A percentile compares a stretch with the other conserved stretches of the same genome.
Evolutionary conservation across 176 grass and related monocot species (phyloP).

Genomic region (Areca catechu): DNA sequence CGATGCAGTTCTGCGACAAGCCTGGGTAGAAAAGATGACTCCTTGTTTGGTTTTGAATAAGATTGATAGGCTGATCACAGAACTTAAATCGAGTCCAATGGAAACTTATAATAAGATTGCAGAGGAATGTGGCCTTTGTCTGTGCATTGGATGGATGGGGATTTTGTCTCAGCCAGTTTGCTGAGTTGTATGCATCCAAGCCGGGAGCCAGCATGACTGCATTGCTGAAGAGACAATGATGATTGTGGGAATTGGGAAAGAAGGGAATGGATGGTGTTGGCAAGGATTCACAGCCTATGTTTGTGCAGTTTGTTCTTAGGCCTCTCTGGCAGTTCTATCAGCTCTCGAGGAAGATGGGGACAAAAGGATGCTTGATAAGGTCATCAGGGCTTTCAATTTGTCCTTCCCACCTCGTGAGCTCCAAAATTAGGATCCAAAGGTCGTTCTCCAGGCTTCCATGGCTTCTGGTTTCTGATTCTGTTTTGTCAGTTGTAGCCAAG

Average conservation of each 20-base stretch:
- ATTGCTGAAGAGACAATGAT: constrained; percentile 60
- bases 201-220: constrained; percentile 23
- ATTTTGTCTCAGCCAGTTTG: constrained; percentile 69
- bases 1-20: constrained; percentile 69
- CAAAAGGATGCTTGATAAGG: constrained; percentile 25
- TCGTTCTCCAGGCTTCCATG: constrained; percentile 59
- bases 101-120: constrained; percentile 72
- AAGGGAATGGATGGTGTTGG: constrained; percentile 33
- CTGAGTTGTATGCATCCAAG: constrained; percentile 47
- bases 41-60: constrained; percentile 96
- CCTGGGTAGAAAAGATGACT: constrained; percentile 68
- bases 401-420: constrained; percentile 43
- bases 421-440: constrained; percentile 61
- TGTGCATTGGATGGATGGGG: constrained; percentile 91
- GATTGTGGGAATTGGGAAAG: constrained; percentile 82
- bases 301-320: constrained; percentile 69
- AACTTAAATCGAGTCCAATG: constrained; percentile 57
- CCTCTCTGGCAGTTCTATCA: constrained; percentile 52
- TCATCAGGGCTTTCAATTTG: constrained; percentile 43
- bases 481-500: constrained; percentile 70
- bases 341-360: constrained; percentile 37
- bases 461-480: constrained; percentile 59
- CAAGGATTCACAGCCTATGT: constrained; percentile 70
- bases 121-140: constrained; percentile 65
- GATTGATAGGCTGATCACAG: constrained; percentile 79